Conservation (phyloP, 345 rosid genomes). For the Mercurialis annua region DNA sequence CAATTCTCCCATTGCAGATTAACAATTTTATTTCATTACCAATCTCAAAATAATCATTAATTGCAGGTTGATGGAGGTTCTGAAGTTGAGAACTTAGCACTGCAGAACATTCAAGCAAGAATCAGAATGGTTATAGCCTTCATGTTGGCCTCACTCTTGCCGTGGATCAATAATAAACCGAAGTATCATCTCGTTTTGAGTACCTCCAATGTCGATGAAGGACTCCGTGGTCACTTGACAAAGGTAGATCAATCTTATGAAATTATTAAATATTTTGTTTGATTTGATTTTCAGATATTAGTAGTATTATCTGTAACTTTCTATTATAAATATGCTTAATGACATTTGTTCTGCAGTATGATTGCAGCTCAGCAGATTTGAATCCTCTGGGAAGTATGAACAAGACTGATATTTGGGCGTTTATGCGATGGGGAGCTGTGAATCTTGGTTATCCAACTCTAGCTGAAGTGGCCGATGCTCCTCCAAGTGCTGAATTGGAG, state of each 20-base stretch:
- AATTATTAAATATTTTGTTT: too few relatives aligned
- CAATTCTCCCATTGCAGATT: background rate
- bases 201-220: conserved; percentile 96
- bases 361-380: too few relatives aligned
- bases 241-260: conserved; percentile 9
- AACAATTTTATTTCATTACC: background rate
- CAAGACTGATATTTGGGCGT: too few relatives aligned
- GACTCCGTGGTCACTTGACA: conserved; percentile 87
- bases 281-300: too few relatives aligned
- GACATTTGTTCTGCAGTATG: too few relatives aligned
- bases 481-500: too few relatives aligned
- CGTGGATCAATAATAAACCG: conserved; percentile 91
- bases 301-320: too few relatives aligned
- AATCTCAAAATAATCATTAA: too few relatives aligned
- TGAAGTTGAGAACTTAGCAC: conserved; percentile 74
- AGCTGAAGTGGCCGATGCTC: too few relatives aligned
- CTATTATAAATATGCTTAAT: background rate
- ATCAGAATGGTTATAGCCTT: conserved; percentile 96
- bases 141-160: conserved; percentile 90
- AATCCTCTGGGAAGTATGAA: too few relatives aligned
- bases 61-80: conserved; percentile 92
- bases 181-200: conserved; percentile 94
- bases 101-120: conserved; percentile 98
- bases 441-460: too few relatives aligned
- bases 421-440: too few relatives aligned